phyloP scores from a whole-genome alignment of 2,329 filamentous ascomycete genomes.

The Ophiostoma novo-ulmi region DNA sequence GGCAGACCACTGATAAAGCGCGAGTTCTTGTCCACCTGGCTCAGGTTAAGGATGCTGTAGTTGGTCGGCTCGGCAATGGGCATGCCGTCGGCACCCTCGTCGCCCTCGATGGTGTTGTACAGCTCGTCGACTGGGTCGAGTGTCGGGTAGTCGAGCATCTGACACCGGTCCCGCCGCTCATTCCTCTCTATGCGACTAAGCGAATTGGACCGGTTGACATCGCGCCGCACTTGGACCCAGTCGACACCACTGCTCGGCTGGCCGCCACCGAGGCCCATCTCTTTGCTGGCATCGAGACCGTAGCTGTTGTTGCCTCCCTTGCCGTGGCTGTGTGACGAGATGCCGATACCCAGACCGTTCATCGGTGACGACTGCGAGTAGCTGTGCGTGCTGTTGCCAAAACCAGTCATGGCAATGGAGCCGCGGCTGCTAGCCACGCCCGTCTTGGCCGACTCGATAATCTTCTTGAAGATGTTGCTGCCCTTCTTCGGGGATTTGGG shows the following conservation, averaged over 20 bases:
- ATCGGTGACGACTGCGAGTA: constrained; percentile 37
- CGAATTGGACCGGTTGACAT: constrained; percentile 93
- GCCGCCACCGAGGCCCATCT: constrained; percentile 58
- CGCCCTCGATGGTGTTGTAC: constrained; percentile 77
- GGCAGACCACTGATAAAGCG: constrained; percentile 83
- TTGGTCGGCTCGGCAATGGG: constrained; percentile 78
- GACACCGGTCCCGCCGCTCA: constrained; percentile 81
- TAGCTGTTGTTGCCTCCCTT: constrained; percentile 43
- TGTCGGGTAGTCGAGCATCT: constrained; percentile 88
- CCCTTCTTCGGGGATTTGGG: constrained; percentile 73
- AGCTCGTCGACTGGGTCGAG: constrained; percentile 87
- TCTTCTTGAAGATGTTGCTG: constrained; percentile 85
- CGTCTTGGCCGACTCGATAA: constrained; percentile 89
- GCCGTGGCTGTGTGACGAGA: background rate
- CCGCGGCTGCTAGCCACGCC: constrained; percentile 84
- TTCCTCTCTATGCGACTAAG: constrained; percentile 80
- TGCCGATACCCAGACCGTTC: constrained; percentile 33
- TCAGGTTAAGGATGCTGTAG: constrained; percentile 73
- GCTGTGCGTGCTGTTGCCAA: constrained; percentile 34
- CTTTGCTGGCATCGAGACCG: constrained; percentile 38
- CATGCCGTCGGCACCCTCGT: constrained; percentile 80
- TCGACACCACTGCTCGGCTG: constrained; percentile 54
- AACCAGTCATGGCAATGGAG: constrained; percentile 63
- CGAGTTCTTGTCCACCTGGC: constrained; percentile 90
- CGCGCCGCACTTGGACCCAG: constrained; percentile 95